Evolutionary conservation across 352 stramenopile genomes (phyloP), one percentile per base, ranked within the genome.

Genomic region (Phytophthora nicotianae): DNA sequence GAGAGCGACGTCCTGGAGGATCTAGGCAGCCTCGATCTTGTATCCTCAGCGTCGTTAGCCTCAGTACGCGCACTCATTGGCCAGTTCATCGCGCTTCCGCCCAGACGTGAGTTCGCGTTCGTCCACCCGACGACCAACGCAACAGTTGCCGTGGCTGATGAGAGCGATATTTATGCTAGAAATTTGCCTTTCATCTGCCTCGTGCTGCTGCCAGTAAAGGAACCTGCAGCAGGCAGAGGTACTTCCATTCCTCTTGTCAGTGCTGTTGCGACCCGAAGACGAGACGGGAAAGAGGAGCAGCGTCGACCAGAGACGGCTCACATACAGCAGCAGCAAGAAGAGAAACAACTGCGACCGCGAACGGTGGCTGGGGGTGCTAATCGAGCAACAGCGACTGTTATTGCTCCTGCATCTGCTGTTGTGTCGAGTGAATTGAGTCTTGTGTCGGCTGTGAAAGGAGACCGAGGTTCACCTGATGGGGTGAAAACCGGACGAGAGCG

Each of bases 61-160:
- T 37, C 37, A 1, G 53, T 40, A 27, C 60, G 53, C 37, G 9
- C 32, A 10, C 52, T 68, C 14, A 37, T 68, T n/a, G 27, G 14
- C 2, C 53, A 68, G 17, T 68, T 68, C 29, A 48, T 68, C 16
- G 21, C 32, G n/a, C 40, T 68, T 20, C 61, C 53, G 7, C 14
- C 61, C 8, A 43, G 47, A 19, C 53, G 53, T 8, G 46, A 58
- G n/a, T 68, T 64, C 14, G 35, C 11, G 9, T 68, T 68, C 47
- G 46, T 63, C 9, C 38, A 69, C 47, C 61, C 53, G 37, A 69
- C 27, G 46, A 69, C 61, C 32, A 41, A 49, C 35, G 33, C 53
- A 7, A 26, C 5, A 4, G 60, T 68, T 26, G 45, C 43, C 8
- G 23, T 16, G 3, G 27, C 24, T 17, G 20, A 59, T 10, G 61